Evolutionary conservation across 495 filamentous ascomycete species (phyloP), one percentile per base, ranked within the genome.

Genomic region (Elasticomyces elasticus): DNA sequence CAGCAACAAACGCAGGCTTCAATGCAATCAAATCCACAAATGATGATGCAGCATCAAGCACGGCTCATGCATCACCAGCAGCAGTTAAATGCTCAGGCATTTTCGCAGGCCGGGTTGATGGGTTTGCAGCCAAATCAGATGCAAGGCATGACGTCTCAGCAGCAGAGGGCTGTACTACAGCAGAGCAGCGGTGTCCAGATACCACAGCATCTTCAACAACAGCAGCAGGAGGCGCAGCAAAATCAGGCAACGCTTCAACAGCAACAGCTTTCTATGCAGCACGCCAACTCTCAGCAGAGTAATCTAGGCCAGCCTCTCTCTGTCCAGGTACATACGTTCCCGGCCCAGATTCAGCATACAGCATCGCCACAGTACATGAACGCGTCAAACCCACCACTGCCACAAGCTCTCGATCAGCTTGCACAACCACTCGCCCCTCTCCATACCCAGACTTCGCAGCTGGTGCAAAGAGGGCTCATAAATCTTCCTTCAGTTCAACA

Each of bases 1-100:
- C 59, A 61, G 28, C 62, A 67, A 30, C 74, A 75, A 24, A 73
- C 75, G 44, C 78, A 79, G 55, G 74, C n/a, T n/a, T n/a, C 76
- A 24, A 70, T 72, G 25, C 72, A 70, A 44, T 67, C 68, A 5
- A 26, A 47, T 15, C 49, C 44, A n/a, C 55, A 58, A 49, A 27
- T 51, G 26, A 26, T 45, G 38, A 47, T 52, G 54, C 53, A 56
- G 43, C 53, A 52, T 64, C 68, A 56, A 46, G 46, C 51, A 23
- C 42, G 23, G 20, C 23, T 55, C 13, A n/a, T 45, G 47, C 22
- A 19, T 26, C 60, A 47, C 19, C 43, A 64, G 43, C 72, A 66
- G 59, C 74, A 62, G n/a, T 73, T 62, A 33, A 48, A 59, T 23
- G 61, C 60, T 30, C 62, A 64, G 50, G 56, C 55, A 44, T 50